A percentile compares a stretch with the other conserved stretches of the same genome.
phyloP scores from a whole-genome alignment of 2,329 filamentous ascomycete species.

The Alternaria ethzedia region DNA sequence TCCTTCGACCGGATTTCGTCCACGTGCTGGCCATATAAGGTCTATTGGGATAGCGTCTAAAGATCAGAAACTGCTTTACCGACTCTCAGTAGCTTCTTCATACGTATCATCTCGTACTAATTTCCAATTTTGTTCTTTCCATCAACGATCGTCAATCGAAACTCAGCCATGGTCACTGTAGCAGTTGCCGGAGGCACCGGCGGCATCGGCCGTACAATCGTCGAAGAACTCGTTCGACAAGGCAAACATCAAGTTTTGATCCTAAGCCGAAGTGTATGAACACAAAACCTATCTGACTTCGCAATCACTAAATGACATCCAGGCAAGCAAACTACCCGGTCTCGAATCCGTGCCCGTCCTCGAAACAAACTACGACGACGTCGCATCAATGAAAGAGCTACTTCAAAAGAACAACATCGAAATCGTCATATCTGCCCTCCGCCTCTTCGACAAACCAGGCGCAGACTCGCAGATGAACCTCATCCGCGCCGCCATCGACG shows the following conservation, averaged over 20 bases:
- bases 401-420: conserved; percentile 13
- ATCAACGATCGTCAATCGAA: neutral
- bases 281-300: neutral
- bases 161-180: conserved; percentile 14
- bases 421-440: conserved; percentile 23
- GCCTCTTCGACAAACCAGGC: conserved; percentile 8
- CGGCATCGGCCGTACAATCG: conserved; percentile 23
- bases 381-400: conserved; percentile 4
- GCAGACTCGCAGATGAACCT: conserved; percentile 20
- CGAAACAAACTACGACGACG: conserved; percentile 16
- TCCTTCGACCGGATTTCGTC: neutral
- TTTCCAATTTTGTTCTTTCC: neutral
- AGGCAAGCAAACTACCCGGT: neutral
- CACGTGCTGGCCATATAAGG: neutral
- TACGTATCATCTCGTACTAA: neutral
- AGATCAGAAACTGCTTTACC: neutral
- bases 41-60: neutral
- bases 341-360: conserved; percentile 10
- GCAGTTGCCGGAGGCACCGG: conserved; percentile 33
- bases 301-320: neutral
- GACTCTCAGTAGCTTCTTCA: neutral
- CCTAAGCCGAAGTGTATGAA: conserved; percentile 20
- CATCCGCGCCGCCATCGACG: conserved; percentile 19
- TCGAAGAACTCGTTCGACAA: conserved; percentile 19
- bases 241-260: conserved; percentile 22